Conservation (phyloP, 2,329 filamentous ascomycete species). For the Orbilia blumenaviensis region DNA sequence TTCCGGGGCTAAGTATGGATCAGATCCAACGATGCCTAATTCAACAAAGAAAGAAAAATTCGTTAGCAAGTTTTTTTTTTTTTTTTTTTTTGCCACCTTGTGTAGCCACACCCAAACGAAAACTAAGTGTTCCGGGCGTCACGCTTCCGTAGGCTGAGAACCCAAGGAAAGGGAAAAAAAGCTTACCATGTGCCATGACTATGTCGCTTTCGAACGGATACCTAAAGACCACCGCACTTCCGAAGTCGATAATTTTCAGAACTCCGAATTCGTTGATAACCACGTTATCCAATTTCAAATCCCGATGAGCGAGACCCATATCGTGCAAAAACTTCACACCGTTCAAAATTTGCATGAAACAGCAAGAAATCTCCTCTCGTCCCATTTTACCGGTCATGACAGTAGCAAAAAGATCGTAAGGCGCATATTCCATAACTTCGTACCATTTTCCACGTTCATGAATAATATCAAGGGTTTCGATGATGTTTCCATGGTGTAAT, state of each 20-base stretch:
- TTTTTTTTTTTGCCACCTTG: neutral
- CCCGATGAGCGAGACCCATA: slow-evolving; percentile 92
- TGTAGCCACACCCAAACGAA: slow-evolving; percentile 8
- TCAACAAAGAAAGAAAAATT: neutral
- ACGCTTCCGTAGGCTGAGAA: neutral
- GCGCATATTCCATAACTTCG: slow-evolving; percentile 98
- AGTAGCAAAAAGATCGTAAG: slow-evolving; percentile 93
- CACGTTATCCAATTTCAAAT: slow-evolving; percentile 96
- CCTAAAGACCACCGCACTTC: slow-evolving; percentile 93
- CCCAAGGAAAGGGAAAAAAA: neutral
- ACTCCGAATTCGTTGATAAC: slow-evolving; percentile 96
- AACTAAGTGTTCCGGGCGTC: neutral
- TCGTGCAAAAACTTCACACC: slow-evolving; percentile 94
- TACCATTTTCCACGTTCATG: slow-evolving; percentile 95
- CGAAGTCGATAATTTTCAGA: slow-evolving; percentile 99
- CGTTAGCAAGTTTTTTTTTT: neutral
- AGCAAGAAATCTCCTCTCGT: slow-evolving; percentile 87
- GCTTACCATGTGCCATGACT: slow-evolving; percentile 80
- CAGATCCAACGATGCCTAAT: slow-evolving; percentile 80
- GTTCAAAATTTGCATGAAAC: slow-evolving; percentile 91
- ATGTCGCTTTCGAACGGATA: slow-evolving; percentile 96
- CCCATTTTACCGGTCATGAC: slow-evolving; percentile 99
- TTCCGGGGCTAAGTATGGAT: slow-evolving; percentile 95
- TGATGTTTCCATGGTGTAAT: slow-evolving; percentile 95
- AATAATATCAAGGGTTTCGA: slow-evolving; percentile 95